phyloP scores from a whole-genome alignment of 192 early-diverging fungal species.

The Spizellomyces punctatus region DNA sequence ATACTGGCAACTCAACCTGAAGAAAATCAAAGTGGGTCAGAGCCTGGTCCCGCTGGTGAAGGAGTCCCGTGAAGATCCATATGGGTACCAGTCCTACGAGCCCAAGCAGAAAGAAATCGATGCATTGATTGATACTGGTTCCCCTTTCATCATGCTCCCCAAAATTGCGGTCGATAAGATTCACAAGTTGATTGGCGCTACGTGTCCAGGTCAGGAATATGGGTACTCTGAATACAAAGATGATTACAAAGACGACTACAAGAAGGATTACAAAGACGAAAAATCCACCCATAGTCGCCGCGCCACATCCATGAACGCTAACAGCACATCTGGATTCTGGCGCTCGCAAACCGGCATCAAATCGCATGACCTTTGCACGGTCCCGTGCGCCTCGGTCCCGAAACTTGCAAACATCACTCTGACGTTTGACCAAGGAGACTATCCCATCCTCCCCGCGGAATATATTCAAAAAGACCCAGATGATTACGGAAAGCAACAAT shows the following conservation, averaged over 20 bases:
- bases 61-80: neutral
- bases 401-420: neutral
- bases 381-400: conserved; percentile 2
- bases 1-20: neutral
- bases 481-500: neutral
- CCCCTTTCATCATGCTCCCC: conserved; percentile 18
- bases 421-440: neutral
- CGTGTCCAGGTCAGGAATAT: conserved; percentile 1
- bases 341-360: neutral
- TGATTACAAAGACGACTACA: neutral
- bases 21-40: neutral
- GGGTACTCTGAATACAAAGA: neutral
- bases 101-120: conserved; percentile 2
- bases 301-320: neutral
- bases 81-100: neutral
- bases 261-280: neutral
- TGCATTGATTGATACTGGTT: conserved; percentile 16
- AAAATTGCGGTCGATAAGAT: conserved; percentile 21
- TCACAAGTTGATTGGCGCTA: conserved; percentile 20
- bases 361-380: neutral
- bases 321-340: neutral
- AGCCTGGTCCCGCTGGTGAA: conserved; percentile 1
- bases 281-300: neutral
- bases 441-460: neutral
- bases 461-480: conserved; percentile 1